Base-by-base conservation (phyloP, 192 early-diverging fungal species). In the Backusella westeae region DNA sequence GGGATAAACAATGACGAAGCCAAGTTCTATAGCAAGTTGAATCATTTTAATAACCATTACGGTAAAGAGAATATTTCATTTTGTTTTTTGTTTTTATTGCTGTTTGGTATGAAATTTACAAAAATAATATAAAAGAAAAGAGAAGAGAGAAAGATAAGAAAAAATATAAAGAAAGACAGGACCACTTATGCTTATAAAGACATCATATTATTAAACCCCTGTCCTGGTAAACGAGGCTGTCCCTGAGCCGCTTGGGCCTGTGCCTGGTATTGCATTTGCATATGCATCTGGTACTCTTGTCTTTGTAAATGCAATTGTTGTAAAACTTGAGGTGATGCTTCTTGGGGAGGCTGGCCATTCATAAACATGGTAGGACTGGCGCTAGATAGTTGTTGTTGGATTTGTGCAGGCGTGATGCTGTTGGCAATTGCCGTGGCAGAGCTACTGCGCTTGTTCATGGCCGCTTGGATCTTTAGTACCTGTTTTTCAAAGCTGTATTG, bases 401-500 rank as follows among this genome's bases (percentile, higher is more conserved):
- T 36, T 49, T 75, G 74, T 9, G 74, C 74, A 67, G 74, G 74
- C 26, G 74, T 75, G 34, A 75, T 75, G 8, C 29, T 67, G 44
- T 66, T 75, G 4, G 74, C 26, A 38, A 75, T 34, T 1, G 74
- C 39, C 19, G 39, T 29, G 19, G 63, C 38, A 4, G 35, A 34
- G 19, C 41, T 65, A 49, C 35, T 44, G 7, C 74, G 36, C 7
- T 75, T 63, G 15, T 15, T 39, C 26, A 75, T 75, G 3, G 66
- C 66, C 21, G n/a, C 41, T 34, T 66, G 32, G 29, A 68, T 67
- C 6, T 26, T 35, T n/a, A 66, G 29, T 12, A 67, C 65, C 6
- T 66, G 85, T 72, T 87, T 84, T 80, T 85, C 84, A 71, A 92
- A 82, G 36, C 73, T 78, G 26, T 89, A 68, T 26, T 89, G 80